phyloP scores from a whole-genome alignment of 2,329 filamentous ascomycete species.

The Ophiostoma perfectum region DNA sequence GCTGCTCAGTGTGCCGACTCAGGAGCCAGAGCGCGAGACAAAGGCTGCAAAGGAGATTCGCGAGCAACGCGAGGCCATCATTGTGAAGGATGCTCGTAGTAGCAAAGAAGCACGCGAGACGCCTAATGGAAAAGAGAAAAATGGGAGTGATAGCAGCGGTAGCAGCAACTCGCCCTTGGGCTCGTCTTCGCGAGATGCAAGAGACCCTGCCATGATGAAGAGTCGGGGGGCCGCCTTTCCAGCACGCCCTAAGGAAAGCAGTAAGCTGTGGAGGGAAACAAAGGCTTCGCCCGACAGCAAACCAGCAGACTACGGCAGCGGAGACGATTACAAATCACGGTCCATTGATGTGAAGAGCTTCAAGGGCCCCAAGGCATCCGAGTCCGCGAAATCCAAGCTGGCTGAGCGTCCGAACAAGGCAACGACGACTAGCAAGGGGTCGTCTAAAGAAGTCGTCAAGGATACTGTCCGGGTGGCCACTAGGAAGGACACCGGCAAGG shows the following conservation, averaged over 20 bases:
- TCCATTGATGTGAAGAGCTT: conserved; percentile 19
- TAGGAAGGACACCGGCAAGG: conserved; percentile 7
- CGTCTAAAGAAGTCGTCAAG: not conserved
- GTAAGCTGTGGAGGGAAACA: conserved; percentile 25
- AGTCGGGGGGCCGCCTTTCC: conserved; percentile 20
- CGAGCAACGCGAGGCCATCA: conserved; percentile 22
- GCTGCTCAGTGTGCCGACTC: not conserved
- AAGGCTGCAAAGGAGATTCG: conserved; percentile 22
- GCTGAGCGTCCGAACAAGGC: conserved; percentile 23
- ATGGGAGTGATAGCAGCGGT: not conserved
- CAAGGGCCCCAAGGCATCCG: conserved; percentile 1
- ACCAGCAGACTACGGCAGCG: not conserved
- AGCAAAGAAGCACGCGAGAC: conserved; percentile 18
- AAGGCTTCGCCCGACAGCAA: conserved; percentile 21
- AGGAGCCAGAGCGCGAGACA: conserved; percentile 22
- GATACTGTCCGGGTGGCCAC: conserved; percentile 1
- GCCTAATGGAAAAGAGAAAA: no score
- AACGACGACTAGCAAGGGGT: not conserved
- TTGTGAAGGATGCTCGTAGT: conserved; percentile 21
- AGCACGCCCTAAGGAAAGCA: conserved; percentile 21
- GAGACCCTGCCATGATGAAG: conserved; percentile 15
- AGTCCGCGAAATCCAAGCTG: conserved; percentile 10
- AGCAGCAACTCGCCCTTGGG: not conserved
- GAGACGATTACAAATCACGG: conserved; percentile 15
- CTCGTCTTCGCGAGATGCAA: conserved; percentile 2